A percentile compares a stretch with the other conserved stretches of the same genome.
phyloP scores from a whole-genome alignment of 768 basidiomycete genomes.

The Collybiopsis confluens region DNA sequence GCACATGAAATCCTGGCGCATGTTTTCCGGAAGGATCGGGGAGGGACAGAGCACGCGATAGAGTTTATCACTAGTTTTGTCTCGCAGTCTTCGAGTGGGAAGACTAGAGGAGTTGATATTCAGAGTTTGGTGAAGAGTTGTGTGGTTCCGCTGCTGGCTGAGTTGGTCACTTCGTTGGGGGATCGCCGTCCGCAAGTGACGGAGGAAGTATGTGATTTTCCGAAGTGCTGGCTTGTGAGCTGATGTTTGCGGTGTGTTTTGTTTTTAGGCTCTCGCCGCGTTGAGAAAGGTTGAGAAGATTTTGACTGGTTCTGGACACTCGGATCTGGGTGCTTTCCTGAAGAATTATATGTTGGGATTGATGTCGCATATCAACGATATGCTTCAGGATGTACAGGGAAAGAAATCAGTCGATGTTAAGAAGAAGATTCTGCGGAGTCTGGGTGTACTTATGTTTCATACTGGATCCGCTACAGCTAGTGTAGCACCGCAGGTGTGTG shows the following conservation, averaged over 20 bases:
- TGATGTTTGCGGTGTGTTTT: background rate
- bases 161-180: slow-evolving; percentile 75
- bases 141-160: slow-evolving; percentile 64
- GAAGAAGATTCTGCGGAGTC: slow-evolving; percentile 71
- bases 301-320: slow-evolving; percentile 24
- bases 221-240: background rate
- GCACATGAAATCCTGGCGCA: slow-evolving; percentile 60
- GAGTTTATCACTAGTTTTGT: slow-evolving; percentile 61
- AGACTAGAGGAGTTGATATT: slow-evolving; percentile 33
- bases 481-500: slow-evolving; percentile 83
- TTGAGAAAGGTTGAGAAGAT: slow-evolving; percentile 43
- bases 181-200: slow-evolving; percentile 50
- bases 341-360: slow-evolving; percentile 79
- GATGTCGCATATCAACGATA: slow-evolving; percentile 79
- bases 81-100: slow-evolving; percentile 16
- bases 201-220: slow-evolving; percentile 36
- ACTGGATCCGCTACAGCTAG: slow-evolving; percentile 70
- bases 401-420: slow-evolving; percentile 69
- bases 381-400: slow-evolving; percentile 79
- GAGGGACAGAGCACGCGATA: slow-evolving; percentile 54
- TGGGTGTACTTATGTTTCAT: slow-evolving; percentile 66
- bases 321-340: slow-evolving; percentile 56
- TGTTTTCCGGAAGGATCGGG: slow-evolving; percentile 56
- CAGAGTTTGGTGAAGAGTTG: slow-evolving; percentile 60
- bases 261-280: slow-evolving; percentile 29